Conservation (phyloP, 1,284 basidiomycete species). For the Cutaneotrichosporon daszewskae region DNA sequence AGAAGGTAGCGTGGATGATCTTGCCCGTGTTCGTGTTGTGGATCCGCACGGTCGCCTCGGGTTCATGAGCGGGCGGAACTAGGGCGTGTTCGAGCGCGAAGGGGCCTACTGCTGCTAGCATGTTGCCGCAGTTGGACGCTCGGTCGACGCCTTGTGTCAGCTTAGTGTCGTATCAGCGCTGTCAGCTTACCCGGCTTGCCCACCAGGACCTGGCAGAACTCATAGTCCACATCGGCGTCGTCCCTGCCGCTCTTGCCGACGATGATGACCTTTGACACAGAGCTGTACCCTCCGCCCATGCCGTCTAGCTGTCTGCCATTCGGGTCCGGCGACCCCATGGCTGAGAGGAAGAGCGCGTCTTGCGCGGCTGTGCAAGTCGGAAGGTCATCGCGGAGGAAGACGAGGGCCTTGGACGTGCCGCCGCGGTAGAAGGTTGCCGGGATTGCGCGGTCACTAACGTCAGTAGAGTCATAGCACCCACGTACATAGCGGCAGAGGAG, state of each 20-base stretch:
- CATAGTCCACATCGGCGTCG: constrained; percentile 28
- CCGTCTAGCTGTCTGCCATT: constrained; percentile 70
- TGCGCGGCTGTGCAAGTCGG: constrained; percentile 54
- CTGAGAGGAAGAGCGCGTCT: constrained; percentile 60
- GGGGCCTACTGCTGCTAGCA: constrained; percentile 25
- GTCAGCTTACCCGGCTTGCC: constrained; percentile 10
- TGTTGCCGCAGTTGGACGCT: constrained; percentile 21
- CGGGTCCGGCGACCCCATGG: constrained; percentile 80
- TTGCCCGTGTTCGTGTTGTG: constrained; percentile 18
- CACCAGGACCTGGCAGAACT: constrained; percentile 24
- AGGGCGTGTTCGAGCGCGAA: constrained; percentile 28
- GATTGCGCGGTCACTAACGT: constrained; percentile 2
- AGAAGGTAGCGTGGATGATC: constrained; percentile 13
- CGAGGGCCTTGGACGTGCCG: constrained; percentile 74
- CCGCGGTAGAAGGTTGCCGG: constrained; percentile 50
- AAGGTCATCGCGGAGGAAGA: constrained; percentile 55
- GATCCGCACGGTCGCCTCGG: constrained; percentile 16
- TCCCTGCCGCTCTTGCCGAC: constrained; percentile 49
- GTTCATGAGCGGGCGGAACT: not conserved
- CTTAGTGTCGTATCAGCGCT: not conserved
- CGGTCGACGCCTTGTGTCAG: constrained; percentile 22
- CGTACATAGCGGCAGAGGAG: too few relatives aligned
- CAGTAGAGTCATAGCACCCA: too few relatives aligned
- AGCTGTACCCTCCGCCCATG: constrained; percentile 67
- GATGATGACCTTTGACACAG: constrained; percentile 72